phyloP scores from a whole-genome alignment of 257 asterid genomes.

The Ilex asprella region DNA sequence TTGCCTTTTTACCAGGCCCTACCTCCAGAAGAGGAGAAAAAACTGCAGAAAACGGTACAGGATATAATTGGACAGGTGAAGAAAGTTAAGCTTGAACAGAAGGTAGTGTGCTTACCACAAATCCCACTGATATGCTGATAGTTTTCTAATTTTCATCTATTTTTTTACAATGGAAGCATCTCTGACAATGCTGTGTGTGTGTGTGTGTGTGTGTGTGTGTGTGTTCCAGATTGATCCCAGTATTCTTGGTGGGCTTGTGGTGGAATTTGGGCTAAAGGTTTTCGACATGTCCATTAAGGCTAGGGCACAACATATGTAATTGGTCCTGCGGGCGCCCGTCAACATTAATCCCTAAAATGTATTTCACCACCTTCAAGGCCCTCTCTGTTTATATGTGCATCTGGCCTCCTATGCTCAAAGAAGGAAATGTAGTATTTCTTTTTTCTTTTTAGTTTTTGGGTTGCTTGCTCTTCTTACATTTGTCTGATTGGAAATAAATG shows the following conservation, averaged over 20 bases:
- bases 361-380: not conserved
- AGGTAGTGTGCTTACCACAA: conserved; percentile 34
- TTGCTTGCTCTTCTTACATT: not conserved
- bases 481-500: conserved; percentile 13
- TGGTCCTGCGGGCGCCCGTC: conserved; percentile 79
- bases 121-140: too few relatives aligned
- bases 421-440: not conserved
- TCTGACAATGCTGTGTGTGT: conserved; percentile 9
- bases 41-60: conserved; percentile 72
- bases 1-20: conserved; percentile 41
- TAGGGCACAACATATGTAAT: conserved; percentile 96
- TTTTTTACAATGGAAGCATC: not conserved
- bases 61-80: conserved; percentile 76
- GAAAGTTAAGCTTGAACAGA: conserved; percentile 60
- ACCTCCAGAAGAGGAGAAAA: conserved; percentile 81
- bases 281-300: conserved; percentile 93
- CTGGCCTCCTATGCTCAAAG: not conserved
- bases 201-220: conserved; percentile 6
- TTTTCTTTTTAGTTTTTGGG: not conserved
- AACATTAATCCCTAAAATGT: conserved; percentile 17
- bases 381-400: not conserved
- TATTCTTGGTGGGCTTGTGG: conserved; percentile 92
- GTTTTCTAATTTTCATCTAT: too few relatives aligned
- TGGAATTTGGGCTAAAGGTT: conserved; percentile 70
- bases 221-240: conserved; percentile 69